Base-by-base conservation (phyloP, 1,284 basidiomycete species). In the Cryptococcus wingfieldii region DNA sequence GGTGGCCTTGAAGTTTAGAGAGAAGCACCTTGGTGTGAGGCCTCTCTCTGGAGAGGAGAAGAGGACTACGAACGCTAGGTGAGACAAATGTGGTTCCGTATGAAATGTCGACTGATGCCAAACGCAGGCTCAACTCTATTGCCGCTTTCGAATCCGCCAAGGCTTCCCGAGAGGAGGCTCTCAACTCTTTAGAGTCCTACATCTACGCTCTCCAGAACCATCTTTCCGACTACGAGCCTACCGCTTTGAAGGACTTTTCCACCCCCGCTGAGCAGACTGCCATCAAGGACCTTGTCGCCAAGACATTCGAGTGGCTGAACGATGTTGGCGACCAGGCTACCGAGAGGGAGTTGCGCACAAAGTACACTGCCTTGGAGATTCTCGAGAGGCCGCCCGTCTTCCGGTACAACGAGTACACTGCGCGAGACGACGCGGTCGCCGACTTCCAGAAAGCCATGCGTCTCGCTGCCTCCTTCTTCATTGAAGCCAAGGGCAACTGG, bases 181-280 rank as follows among this genome's bases (percentile, higher is more conserved):
- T 87, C 54, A 99, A 99, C 77, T 82, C 83, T 28, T 84, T 99
- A 54, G 96, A 99, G 77, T 84, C 87, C 27, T 95, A 94, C 75
- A 77, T 98, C 18, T 99, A 99, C 79, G 84, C 86, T 55, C 79
- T 97, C 37, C 86, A 90, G 23, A 93, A 94, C 70, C 80, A 93
- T 25, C 79, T 98, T 9, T 83, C 86, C 39, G 81, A 82, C 61
- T 71, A 78, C 1, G 81, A 85, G 4, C 68, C 64, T 58, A 83
- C 84, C 3, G 86, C 88, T 16, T 89, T 92, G 78, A 83, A 83
- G 73, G 86, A 86, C 69, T 94, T 85, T 71, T 90, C 87, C 43
- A 87, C 84, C 60, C 77, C 81, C 10, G 69, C 75, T 9, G 96
- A 99, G 77, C 80, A 90, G 53, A 76, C 81, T 51, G 78, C 78